Percentiles rank a stretch among this genome's conserved stretches.
Evolutionary conservation across 495 filamentous ascomycete species (phyloP).

Genomic region (Penicillium paradoxum): DNA sequence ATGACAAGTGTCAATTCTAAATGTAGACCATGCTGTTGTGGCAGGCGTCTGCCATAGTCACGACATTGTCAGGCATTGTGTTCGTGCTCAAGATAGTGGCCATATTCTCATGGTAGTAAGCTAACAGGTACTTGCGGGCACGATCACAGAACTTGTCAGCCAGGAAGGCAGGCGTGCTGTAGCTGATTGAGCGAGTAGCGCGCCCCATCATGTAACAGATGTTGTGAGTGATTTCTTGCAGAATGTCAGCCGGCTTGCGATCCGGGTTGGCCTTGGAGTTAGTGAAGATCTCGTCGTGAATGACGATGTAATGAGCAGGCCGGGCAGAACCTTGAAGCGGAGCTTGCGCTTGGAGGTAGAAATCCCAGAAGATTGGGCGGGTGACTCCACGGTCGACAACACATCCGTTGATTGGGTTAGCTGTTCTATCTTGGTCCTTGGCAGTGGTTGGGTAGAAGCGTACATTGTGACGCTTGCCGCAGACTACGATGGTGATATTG

Average conservation of each 20-base stretch:
- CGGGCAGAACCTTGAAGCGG: conserved; percentile 78
- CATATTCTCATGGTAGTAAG: conserved; percentile 6
- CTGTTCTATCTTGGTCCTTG: conserved; percentile 47
- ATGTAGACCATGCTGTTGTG: conserved; percentile 6
- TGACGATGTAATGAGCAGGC: conserved; percentile 67
- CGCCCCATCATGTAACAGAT: conserved; percentile 73
- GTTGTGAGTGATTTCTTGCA: conserved; percentile 61
- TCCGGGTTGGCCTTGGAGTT: conserved; percentile 20
- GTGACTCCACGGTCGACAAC: conserved; percentile 83
- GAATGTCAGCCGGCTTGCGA: conserved; percentile 43
- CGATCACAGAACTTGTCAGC: conserved; percentile 72
- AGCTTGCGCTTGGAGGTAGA: conserved; percentile 73
- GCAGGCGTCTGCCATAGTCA: background rate
- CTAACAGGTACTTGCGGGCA: conserved; percentile 55
- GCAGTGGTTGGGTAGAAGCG: conserved; percentile 64
- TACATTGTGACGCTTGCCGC: conserved; percentile 86
- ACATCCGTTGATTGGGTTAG: conserved; percentile 64
- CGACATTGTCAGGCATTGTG: background rate
- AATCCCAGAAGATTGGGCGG: conserved; percentile 63
- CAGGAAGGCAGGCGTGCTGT: conserved; percentile 68
- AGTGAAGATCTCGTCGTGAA: conserved; percentile 64
- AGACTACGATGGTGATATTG: conserved; percentile 32
- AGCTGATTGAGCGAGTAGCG: conserved; percentile 69
- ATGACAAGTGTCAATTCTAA: background rate
- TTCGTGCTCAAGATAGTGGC: background rate